Conservation (phyloP, 1,284 basidiomycete species). For the Meripilus lineatus region DNA sequence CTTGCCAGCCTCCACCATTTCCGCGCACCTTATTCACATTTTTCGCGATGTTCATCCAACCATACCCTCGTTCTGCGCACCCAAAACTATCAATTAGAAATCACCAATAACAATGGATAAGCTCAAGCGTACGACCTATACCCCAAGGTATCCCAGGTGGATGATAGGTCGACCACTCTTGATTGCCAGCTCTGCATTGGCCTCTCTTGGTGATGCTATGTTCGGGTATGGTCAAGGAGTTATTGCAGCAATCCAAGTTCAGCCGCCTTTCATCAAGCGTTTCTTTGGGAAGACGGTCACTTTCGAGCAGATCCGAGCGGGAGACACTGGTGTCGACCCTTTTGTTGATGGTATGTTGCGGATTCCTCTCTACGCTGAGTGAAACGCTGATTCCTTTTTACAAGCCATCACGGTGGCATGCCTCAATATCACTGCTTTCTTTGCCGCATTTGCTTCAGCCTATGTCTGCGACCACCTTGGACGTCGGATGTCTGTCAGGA, state of each 20-base stretch:
- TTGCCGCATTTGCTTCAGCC: slow-evolving; percentile 41
- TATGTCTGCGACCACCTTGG: slow-evolving; percentile 47
- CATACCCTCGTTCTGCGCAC: too few relatives aligned
- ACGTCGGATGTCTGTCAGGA: slow-evolving; percentile 42
- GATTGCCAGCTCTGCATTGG: slow-evolving; percentile 44
- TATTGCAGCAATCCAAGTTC: slow-evolving; percentile 46
- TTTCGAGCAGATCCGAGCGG: slow-evolving; percentile 36
- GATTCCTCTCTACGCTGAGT: background rate
- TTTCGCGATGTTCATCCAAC: too few relatives aligned
- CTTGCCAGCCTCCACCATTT: too few relatives aligned
- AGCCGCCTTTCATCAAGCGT: slow-evolving; percentile 44
- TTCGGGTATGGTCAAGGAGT: slow-evolving; percentile 53
- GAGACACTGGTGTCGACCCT: slow-evolving; percentile 40
- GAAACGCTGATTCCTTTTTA: background rate
- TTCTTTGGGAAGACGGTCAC: slow-evolving; percentile 43
- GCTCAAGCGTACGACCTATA: slow-evolving; percentile 6
- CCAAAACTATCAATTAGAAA: too few relatives aligned
- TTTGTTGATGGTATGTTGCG: slow-evolving; percentile 36
- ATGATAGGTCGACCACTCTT: slow-evolving; percentile 47
- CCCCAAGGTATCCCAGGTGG: slow-evolving; percentile 45
- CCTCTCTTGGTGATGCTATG: slow-evolving; percentile 51
- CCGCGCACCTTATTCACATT: too few relatives aligned
- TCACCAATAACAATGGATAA: too few relatives aligned
- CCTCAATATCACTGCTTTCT: slow-evolving; percentile 45
- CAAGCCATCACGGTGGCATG: slow-evolving; percentile 48